Conservation (phyloP, 73 alveolate species). For the Diophrys appendiculata region DNA sequence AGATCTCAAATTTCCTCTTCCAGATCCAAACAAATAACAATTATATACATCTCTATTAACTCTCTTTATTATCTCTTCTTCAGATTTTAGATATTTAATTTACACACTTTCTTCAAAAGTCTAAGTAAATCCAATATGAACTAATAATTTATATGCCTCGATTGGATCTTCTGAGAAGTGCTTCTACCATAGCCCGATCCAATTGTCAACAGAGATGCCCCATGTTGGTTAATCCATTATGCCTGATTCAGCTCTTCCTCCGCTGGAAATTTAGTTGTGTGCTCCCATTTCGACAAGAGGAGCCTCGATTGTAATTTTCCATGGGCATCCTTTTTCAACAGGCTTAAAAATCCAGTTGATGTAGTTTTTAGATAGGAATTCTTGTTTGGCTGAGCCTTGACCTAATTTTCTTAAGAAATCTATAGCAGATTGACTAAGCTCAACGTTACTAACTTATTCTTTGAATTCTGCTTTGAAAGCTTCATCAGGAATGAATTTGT, state of each 20-base stretch:
- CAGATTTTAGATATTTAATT: no score
- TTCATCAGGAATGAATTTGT: slow-evolving; percentile 6
- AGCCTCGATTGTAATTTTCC: slow-evolving; percentile 18
- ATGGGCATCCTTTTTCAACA: slow-evolving; percentile 34
- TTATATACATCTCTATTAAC: slow-evolving; percentile 23
- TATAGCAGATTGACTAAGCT: slow-evolving; percentile 30
- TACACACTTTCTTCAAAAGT: no score
- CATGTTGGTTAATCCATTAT: not conserved
- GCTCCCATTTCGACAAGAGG: no score
- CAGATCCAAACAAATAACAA: slow-evolving; percentile 33
- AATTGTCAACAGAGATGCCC: slow-evolving; percentile 17
- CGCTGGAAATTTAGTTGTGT: no score
- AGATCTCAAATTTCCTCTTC: no score
- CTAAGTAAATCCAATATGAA: slow-evolving; percentile 44
- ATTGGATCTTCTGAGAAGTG: slow-evolving; percentile 7
- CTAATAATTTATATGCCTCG: slow-evolving; percentile 20
- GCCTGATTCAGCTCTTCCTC: no score
- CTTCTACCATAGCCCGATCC: slow-evolving; percentile 61
- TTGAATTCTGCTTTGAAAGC: slow-evolving; percentile 12
- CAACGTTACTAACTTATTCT: slow-evolving; percentile 31
- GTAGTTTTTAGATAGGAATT: slow-evolving; percentile 4
- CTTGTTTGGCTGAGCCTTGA: slow-evolving; percentile 7
- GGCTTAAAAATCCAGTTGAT: slow-evolving; percentile 35
- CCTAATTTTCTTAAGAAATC: slow-evolving; percentile 25
- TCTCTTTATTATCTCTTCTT: no score